These are phyloP conservation scores for Starmerella geochares DNA, from an alignment of 805 yeast genomes.

Conservation along the genomic window DNA sequence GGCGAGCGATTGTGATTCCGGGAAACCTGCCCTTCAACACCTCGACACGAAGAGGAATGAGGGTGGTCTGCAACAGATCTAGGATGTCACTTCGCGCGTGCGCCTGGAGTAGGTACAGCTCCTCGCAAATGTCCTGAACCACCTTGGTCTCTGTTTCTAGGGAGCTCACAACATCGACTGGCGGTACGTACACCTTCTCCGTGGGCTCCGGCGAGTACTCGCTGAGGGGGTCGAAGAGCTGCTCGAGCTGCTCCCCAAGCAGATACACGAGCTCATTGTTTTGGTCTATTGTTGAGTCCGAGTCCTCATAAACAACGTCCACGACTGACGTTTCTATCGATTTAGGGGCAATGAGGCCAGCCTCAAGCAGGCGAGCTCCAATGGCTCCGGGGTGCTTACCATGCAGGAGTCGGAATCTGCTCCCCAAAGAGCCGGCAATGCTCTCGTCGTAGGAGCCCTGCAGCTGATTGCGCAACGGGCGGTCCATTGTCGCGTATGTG, in stretches of 20 bases:
- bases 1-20: slow-evolving; percentile 48
- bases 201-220: slow-evolving; percentile 90
- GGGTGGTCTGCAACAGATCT: slow-evolving; percentile 62
- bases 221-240: slow-evolving; percentile 74
- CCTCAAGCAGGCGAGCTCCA: slow-evolving; percentile 46
- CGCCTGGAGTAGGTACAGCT: slow-evolving; percentile 60
- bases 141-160: slow-evolving; percentile 31
- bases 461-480: slow-evolving; percentile 18
- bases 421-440: slow-evolving; percentile 70
- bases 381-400: slow-evolving; percentile 45
- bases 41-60: slow-evolving; percentile 65
- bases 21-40: slow-evolving; percentile 48
- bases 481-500: slow-evolving; percentile 51
- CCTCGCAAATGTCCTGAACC: slow-evolving; percentile 49
- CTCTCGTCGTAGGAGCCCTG: slow-evolving; percentile 51
- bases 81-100: slow-evolving; percentile 63
- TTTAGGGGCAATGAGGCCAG: slow-evolving; percentile 49
- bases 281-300: slow-evolving; percentile 43
- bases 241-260: slow-evolving; percentile 79
- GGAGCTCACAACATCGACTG: slow-evolving; percentile 28
- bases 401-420: slow-evolving; percentile 47
- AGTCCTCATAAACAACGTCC: slow-evolving; percentile 64
- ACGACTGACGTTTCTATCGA: slow-evolving; percentile 44
- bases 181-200: slow-evolving; percentile 58
- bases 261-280: slow-evolving; percentile 69